Conservation (phyloP, 371 early-diverging fungal species). For the Rhizopus delemar region DNA sequence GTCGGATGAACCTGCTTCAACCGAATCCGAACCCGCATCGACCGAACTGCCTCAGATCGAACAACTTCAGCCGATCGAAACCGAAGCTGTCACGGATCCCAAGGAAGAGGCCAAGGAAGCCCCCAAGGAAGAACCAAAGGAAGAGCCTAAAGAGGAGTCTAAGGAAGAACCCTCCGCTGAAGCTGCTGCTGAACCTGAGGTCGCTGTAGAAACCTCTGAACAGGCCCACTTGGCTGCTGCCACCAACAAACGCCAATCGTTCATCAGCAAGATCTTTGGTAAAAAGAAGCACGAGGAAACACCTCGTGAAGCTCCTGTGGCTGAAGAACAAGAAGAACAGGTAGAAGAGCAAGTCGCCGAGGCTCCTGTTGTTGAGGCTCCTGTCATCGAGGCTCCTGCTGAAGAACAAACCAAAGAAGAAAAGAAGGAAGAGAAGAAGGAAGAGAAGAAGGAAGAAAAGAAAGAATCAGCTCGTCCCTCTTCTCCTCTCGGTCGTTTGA, state of each 20-base stretch:
- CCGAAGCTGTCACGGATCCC: slow-evolving; percentile 18
- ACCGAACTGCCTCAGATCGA: slow-evolving; percentile 30
- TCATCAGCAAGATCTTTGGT: slow-evolving; percentile 66
- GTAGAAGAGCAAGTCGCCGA: neutral
- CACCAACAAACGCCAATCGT: slow-evolving; percentile 44
- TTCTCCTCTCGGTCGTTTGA: slow-evolving; percentile 41
- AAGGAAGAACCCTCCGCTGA: neutral
- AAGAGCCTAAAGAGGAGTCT: neutral
- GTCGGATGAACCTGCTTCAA: slow-evolving; percentile 2
- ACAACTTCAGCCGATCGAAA: slow-evolving; percentile 28
- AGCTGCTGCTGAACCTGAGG: slow-evolving; percentile 14
- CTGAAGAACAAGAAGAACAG: slow-evolving; percentile 3
- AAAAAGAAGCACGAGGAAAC: slow-evolving; percentile 40
- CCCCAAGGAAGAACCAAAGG: too few relatives aligned
- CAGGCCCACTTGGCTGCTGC: slow-evolving; percentile 7
- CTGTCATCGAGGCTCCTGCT: neutral
- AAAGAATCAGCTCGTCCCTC: slow-evolving; percentile 21
- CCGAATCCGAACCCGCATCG: slow-evolving; percentile 9
- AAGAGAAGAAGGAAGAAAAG: neutral
- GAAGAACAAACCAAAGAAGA: neutral
- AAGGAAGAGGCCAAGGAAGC: slow-evolving; percentile 11
- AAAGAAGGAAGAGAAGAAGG: neutral
- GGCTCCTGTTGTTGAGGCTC: slow-evolving; percentile 2
- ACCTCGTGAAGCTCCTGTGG: slow-evolving; percentile 3
- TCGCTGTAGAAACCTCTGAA: slow-evolving; percentile 4